Evolutionary conservation across 2,329 filamentous ascomycete species (phyloP).

Genomic region (Colletotrichum sp.): DNA sequence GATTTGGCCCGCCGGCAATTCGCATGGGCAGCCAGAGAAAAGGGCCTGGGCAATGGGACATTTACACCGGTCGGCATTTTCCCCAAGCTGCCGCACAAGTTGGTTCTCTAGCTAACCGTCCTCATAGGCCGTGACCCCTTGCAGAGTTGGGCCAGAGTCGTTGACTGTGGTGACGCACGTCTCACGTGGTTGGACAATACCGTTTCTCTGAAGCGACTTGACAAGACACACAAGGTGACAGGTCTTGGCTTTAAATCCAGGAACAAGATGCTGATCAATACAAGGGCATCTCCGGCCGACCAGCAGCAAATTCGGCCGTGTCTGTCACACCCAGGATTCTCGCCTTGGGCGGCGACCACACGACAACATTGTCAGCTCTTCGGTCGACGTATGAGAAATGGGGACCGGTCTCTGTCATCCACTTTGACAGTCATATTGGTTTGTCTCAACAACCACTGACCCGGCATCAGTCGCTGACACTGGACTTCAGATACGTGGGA

Average conservation of each 20-base stretch:
- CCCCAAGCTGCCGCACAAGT: neutral
- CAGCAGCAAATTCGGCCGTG: slow-evolving; percentile 44
- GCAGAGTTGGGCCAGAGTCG: slow-evolving; percentile 42
- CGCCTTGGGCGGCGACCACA: slow-evolving; percentile 69
- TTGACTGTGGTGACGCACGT: slow-evolving; percentile 82
- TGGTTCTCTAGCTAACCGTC: slow-evolving; percentile 2
- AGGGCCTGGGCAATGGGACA: slow-evolving; percentile 21
- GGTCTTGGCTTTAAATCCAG: too few species aligned
- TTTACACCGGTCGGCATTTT: slow-evolving; percentile 26
- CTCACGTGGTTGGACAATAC: slow-evolving; percentile 79
- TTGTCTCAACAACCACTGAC: slow-evolving; percentile 25
- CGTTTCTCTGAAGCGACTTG: slow-evolving; percentile 75
- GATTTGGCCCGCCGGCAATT: slow-evolving; percentile 31
- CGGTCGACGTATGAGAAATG: slow-evolving; percentile 61
- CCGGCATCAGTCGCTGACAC: slow-evolving; percentile 10
- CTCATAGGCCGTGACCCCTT: slow-evolving; percentile 10
- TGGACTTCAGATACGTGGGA: slow-evolving; percentile 68
- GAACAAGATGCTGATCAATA: slow-evolving; percentile 7
- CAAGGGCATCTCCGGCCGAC: slow-evolving; percentile 34
- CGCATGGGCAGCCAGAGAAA: slow-evolving; percentile 28
- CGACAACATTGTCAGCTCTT: slow-evolving; percentile 65
- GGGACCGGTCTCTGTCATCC: slow-evolving; percentile 65
- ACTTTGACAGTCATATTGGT: slow-evolving; percentile 70
- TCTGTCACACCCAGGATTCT: slow-evolving; percentile 56
- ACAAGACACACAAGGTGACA: slow-evolving; percentile 62